Conservation (phyloP, 78 protist genomes). For the Dictyostelium brefeldianum region DNA sequence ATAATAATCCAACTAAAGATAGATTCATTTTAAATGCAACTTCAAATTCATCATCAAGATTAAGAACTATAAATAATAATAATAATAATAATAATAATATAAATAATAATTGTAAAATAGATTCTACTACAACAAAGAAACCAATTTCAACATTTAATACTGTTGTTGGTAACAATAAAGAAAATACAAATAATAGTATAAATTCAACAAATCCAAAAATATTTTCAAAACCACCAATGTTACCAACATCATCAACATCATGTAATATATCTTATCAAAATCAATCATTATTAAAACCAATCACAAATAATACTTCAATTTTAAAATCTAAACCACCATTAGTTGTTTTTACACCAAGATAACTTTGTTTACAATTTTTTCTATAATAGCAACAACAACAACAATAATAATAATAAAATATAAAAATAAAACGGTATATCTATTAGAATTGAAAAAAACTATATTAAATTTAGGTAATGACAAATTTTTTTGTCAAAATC, state of each 20-base stretch:
- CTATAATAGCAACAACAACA: not conserved
- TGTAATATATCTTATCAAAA: too few species aligned
- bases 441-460: too few species aligned
- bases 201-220: not conserved
- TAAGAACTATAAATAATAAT: not conserved
- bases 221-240: not conserved
- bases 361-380: not conserved
- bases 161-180: not conserved
- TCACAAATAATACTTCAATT: too few species aligned
- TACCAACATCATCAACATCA: not conserved
- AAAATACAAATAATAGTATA: not conserved
- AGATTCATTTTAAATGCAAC: not conserved
- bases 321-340: too few species aligned
- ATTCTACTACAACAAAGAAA: not conserved
- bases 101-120: not conserved
- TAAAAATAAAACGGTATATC: too few species aligned
- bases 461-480: too few species aligned
- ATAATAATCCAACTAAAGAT: not conserved
- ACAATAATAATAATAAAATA: too few species aligned
- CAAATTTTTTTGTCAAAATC: too few species aligned
- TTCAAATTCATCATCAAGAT: not conserved
- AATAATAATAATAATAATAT: not conserved
- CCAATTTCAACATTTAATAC: not conserved
- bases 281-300: too few species aligned
- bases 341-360: not conserved